These are phyloP conservation scores for Plantago elongata DNA, from an alignment of 257 asterid species.

Conservation along the genomic window DNA sequence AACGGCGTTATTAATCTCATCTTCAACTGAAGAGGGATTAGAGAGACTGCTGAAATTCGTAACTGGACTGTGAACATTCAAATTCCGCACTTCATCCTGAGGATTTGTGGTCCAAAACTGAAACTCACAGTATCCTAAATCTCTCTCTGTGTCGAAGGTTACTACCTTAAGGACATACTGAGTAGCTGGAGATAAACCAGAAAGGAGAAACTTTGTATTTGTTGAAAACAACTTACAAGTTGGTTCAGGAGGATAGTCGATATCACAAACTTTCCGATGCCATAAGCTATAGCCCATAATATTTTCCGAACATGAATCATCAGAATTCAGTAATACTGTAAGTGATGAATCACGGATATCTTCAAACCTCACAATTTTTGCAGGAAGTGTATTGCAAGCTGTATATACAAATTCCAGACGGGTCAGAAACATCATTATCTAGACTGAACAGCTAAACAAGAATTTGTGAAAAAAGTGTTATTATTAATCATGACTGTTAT, in stretches of 20 bases:
- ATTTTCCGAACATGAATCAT: conserved; percentile 21
- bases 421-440: conserved; percentile 3
- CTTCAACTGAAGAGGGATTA: conserved; percentile 82
- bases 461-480: not conserved
- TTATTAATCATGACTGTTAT: not conserved
- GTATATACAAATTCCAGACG: conserved; percentile 15
- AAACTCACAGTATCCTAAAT: conserved; percentile 41
- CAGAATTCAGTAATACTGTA: conserved; percentile 28
- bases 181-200: conserved; percentile 53
- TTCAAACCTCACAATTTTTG: conserved; percentile 58
- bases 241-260: conserved; percentile 54
- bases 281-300: conserved; percentile 37
- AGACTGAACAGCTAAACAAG: not conserved
- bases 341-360: conserved; percentile 40
- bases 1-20: conserved; percentile 46
- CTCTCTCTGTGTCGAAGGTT: conserved; percentile 40
- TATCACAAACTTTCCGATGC: conserved; percentile 63
- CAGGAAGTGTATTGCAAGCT: conserved; percentile 38
- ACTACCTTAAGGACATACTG: conserved; percentile 56
- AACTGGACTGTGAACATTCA: conserved; percentile 47
- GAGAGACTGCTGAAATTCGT: conserved; percentile 77
- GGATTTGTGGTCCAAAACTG: conserved; percentile 33
- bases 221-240: conserved; percentile 53
- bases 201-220: conserved; percentile 41
- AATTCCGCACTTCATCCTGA: conserved; percentile 25